Conservation (phyloP, 1,139 yeast genomes). For the Saccharomyces hybrid region DNA sequence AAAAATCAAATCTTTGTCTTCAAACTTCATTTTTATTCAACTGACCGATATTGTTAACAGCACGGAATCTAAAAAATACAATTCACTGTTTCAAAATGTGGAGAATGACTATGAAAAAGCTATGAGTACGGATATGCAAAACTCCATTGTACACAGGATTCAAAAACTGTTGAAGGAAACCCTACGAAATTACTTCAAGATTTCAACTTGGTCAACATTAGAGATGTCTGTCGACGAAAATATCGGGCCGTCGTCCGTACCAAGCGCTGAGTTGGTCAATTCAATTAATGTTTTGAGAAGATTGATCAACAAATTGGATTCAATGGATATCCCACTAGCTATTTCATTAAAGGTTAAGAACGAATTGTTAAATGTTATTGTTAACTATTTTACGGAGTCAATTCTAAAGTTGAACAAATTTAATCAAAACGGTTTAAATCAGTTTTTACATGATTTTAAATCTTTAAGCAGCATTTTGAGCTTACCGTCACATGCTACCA, state of each 20-base stretch:
- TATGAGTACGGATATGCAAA: constrained; percentile 18
- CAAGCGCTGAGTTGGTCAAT: constrained; percentile 24
- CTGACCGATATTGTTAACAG: constrained; percentile 38
- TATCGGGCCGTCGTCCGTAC: constrained; percentile 6
- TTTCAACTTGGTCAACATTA: constrained; percentile 20
- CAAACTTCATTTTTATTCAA: constrained; percentile 43
- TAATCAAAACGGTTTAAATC: constrained; percentile 46
- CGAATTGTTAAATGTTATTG: constrained; percentile 40
- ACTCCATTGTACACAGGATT: constrained; percentile 25
- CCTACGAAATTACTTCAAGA: constrained; percentile 26
- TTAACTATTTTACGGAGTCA: constrained; percentile 46
- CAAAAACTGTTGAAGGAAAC: constrained; percentile 26
- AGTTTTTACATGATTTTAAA: constrained; percentile 47
- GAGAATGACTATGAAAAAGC: constrained; percentile 16
- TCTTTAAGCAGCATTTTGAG: constrained; percentile 39
- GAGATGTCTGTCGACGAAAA: constrained; percentile 4
- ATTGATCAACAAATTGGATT: constrained; percentile 30
- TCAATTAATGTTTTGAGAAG: constrained; percentile 20
- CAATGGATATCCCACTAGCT: constrained; percentile 21
- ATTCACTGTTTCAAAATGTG: constrained; percentile 23
- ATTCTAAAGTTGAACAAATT: constrained; percentile 56
- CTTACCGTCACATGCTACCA: constrained; percentile 28
- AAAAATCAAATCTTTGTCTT: constrained; percentile 52
- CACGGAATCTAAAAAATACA: constrained; percentile 29
- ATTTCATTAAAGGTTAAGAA: constrained; percentile 30